A percentile compares a stretch with the other conserved stretches of the same genome.
phyloP scores from a whole-genome alignment of 2,329 filamentous ascomycete genomes.

The Bisporella sp. region DNA sequence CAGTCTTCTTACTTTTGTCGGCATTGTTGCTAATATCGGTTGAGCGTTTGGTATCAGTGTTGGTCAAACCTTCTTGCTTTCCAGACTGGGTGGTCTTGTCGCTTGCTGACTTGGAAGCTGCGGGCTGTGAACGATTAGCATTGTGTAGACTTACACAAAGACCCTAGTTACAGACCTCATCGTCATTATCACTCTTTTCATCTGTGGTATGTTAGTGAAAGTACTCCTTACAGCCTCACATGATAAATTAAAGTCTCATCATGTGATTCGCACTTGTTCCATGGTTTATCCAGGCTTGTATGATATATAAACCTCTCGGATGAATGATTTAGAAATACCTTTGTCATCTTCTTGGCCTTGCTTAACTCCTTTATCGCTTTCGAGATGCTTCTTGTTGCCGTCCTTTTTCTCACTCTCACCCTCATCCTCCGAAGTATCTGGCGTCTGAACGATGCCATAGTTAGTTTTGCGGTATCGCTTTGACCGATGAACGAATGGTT shows the following conservation, averaged over 20 bases:
- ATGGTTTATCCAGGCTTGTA: no score
- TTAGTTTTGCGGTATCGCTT: background rate
- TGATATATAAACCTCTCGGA: no score
- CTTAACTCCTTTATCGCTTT: slow-evolving; percentile 27
- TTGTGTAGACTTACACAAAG: no score
- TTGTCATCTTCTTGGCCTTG: slow-evolving; percentile 10
- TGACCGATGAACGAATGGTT: no score
- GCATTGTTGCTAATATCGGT: slow-evolving; percentile 34
- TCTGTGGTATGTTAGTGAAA: no score
- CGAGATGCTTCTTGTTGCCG: slow-evolving; percentile 30
- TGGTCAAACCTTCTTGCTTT: slow-evolving; percentile 47
- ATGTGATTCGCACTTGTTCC: no score
- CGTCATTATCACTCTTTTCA: slow-evolving; percentile 3
- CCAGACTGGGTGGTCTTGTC: slow-evolving; percentile 36
- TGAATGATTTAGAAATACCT: background rate
- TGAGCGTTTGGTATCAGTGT: slow-evolving; percentile 44
- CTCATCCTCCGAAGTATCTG: slow-evolving; percentile 28
- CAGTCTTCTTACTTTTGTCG: slow-evolving; percentile 48
- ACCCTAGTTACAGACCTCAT: slow-evolving; percentile 11
- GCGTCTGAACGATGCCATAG: slow-evolving; percentile 4
- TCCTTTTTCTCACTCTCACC: slow-evolving; percentile 30
- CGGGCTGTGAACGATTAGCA: slow-evolving; percentile 9
- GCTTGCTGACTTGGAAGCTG: slow-evolving; percentile 22
- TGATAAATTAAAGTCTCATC: no score
- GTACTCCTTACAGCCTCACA: no score